These are phyloP conservation scores for Populus ilicifolia DNA, from an alignment of 345 rosid genomes.

Conservation along the genomic window DNA sequence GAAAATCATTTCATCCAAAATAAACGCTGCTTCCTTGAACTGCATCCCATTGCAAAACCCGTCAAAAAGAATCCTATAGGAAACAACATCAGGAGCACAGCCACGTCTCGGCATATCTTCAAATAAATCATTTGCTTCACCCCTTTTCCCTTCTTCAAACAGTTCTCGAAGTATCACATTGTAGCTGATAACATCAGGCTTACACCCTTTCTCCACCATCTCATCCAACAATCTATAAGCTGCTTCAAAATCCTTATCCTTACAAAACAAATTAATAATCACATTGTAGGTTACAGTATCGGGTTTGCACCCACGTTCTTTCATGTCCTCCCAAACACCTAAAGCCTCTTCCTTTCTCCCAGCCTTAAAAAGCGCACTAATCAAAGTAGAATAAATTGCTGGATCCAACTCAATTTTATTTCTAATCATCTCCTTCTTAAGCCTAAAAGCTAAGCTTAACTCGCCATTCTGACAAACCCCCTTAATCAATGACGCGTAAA, in stretches of 20 bases:
- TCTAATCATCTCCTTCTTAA: constrained; percentile 61
- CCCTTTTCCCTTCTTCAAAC: constrained; percentile 52
- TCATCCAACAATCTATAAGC: constrained; percentile 53
- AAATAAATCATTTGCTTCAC: constrained; percentile 61
- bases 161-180: constrained; percentile 54
- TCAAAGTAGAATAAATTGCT: constrained; percentile 51
- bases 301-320: constrained; percentile 43
- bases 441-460: constrained; percentile 46
- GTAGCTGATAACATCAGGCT: constrained; percentile 62
- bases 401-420: constrained; percentile 45
- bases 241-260: constrained; percentile 46
- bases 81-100: constrained; percentile 59
- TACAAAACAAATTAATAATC: constrained; percentile 52
- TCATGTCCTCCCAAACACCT: constrained; percentile 55
- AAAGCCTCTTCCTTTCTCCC: constrained; percentile 55
- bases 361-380: constrained; percentile 42
- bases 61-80: constrained; percentile 70
- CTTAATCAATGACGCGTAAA: constrained; percentile 55
- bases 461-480: constrained; percentile 46
- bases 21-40: constrained; percentile 48
- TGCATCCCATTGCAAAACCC: constrained; percentile 49
- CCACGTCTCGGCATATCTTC: constrained; percentile 83
- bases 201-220: constrained; percentile 51
- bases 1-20: constrained; percentile 81
- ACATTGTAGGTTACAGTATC: constrained; percentile 64